Evolutionary conservation across 202 grass and related monocot genomes (phyloP), one percentile per base, ranked within the genome.

Genomic region (Cymbopogon flexuosus): DNA sequence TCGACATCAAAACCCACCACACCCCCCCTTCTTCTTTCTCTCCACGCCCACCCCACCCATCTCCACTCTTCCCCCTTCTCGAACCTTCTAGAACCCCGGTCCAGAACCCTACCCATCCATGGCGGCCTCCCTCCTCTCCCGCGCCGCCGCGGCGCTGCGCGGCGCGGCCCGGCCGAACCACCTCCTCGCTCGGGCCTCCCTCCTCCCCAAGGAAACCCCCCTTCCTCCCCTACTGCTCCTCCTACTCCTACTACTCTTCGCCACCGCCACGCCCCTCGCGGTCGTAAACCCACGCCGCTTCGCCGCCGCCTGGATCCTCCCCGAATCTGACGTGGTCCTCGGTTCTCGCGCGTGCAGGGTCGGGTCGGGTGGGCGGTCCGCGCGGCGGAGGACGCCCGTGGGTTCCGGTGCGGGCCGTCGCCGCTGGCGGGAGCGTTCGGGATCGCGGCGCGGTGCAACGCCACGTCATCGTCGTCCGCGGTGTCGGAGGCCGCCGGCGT

Each of bases 161-260:
- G 71, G 79, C 66, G 72, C 52, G 66, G 77, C 43, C 8, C 70
- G 70, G 24, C 47, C 51, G 10, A 21, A 15, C 47, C 35, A 27
- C 62, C 66, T 61, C 62, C 79, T 86, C 79, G 16, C 9, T 24
- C 65, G 72, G 58, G 10, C 22, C 54, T 13, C 24, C 40, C 37
- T 83, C 47, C 45, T 83, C 66, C 40, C 72, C 67, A 95, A 92
- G 89, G 93, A 96, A 96, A 81, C 79, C 71, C 75, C 34, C 67
- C 88, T 89, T 86, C 84, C 83, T 65, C 79, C 65, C 5, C 79
- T 84, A 10, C 62, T 66, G 3, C 69, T 23, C 40, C 73, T 84
- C 4, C 68, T 84, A 12, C 41, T 47, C 45, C 46, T 47, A 0
- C 31, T 83, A 0, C 14, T 23, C 75, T 0, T 5, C 85, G 12